Percentiles rank a stretch among this genome's conserved stretches.
phyloP scores from a whole-genome alignment of 352 stramenopile genomes.

The Globisporangium megalacanthum region DNA sequence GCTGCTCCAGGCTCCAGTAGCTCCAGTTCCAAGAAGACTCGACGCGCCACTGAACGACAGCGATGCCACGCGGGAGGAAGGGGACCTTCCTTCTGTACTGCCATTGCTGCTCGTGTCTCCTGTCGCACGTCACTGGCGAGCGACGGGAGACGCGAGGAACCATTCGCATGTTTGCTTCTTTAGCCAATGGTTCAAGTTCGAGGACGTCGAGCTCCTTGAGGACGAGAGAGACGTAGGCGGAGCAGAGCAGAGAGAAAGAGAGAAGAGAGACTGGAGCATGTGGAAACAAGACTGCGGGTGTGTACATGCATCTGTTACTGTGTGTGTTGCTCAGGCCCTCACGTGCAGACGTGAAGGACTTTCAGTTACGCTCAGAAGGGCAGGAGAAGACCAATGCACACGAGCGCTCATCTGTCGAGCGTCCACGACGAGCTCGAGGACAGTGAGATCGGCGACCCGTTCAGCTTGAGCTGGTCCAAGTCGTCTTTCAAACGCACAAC shows the following conservation, averaged over 20 bases:
- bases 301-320: not conserved
- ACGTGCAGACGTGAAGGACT: not conserved
- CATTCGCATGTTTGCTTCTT: slow-evolving; percentile 19
- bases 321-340: not conserved
- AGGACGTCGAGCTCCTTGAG: not conserved
- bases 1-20: not conserved
- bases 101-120: slow-evolving; percentile 10
- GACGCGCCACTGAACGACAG: not conserved
- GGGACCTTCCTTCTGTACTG: slow-evolving; percentile 16
- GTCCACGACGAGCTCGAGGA: not conserved
- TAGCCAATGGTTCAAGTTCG: slow-evolving; percentile 14
- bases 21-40: no score
- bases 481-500: slow-evolving; percentile 31
- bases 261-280: not conserved
- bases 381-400: no score
- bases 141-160: slow-evolving; percentile 6
- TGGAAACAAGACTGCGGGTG: not conserved
- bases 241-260: slow-evolving; percentile 1
- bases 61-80: not conserved
- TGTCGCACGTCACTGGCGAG: not conserved
- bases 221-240: not conserved
- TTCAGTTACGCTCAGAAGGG: no score
- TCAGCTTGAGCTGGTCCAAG: slow-evolving; percentile 21
- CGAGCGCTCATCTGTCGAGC: not conserved
- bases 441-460: not conserved